Base-by-base conservation (phyloP, 1,284 basidiomycete genomes). In the Cryptococcus deneoformans region DNA sequence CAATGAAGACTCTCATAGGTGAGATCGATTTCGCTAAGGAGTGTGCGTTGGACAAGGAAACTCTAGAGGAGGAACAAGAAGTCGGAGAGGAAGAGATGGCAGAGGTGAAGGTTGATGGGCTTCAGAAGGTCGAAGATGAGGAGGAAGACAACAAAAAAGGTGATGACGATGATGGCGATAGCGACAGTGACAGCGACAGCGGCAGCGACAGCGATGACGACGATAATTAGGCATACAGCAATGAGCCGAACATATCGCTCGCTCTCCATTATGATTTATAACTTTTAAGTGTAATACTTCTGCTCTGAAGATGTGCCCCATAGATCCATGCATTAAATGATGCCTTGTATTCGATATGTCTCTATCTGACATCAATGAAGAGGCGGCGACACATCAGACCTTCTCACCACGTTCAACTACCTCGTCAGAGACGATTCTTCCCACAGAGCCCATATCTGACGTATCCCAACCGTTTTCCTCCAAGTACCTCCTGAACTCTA, bases 1-100 rank as follows among this genome's bases (percentile, higher is more conserved):
- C 77, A 14, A 79, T 84, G 77, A 69, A 81, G 61, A 72, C 79
- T 53, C 76, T 83, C 10, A 80, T 85, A 20, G 75, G 68, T 4
- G 79, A 82, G 60, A 77, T 74, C 12, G 72, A 79, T 54, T 79
- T 68, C 58, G 69, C 56, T 3, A 61, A 68, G 46, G 72, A 71
- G 34, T 73, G 78, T 65, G 53, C 51, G 20, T 50, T 53, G 2
- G 59, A 55, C 11, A 47, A 46, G 39, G 44, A 37, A 34, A 46
- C 16, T 11, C 14, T 14, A 20, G 45, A 47, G 38, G 48, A 46
- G 35, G 43, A 53, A 6, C 49, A 52, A 16, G 52, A 53, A 8
- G 24, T 45, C 5, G 57, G 43, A 12, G 47, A 36, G 7, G 45
- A 50, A 36, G 49, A 54, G 39, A 36, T 24, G 20, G 39, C 43